Evolutionary conservation across 345 rosid species (phyloP), one percentile per base, ranked within the genome.

Genomic region (Citrus reticulata): DNA sequence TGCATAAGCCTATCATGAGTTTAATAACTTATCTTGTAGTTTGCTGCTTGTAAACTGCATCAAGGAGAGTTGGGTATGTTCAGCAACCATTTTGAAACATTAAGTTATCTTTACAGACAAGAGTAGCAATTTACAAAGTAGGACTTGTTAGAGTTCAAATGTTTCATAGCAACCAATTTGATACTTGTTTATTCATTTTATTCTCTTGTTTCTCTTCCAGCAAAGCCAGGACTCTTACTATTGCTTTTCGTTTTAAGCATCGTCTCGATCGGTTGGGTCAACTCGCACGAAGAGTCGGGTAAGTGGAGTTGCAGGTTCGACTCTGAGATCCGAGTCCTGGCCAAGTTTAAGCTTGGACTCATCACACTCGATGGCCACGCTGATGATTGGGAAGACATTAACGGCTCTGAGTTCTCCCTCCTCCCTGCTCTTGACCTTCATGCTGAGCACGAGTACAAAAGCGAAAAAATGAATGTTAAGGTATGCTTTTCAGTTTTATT

Each of bases 371-470:
- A 96, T 64, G 99, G 98, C 29, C 94, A 69, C 72, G 88, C 91
- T 83, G 94, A 94, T 60, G 99, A 96, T 67, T 96, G 99, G 99
- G 84, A 79, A 57, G 89, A 83, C 81, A 84, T 96, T 81, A 94
- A 90, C 1, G 97, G 93, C 77, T 90, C 85, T 32, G 95, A 94
- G 80, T 91, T 89, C 84, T 79, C 98, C 25, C 97, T 96, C 49
- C 90, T 84, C 6, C 98, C 97, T 34, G 99, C 99, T 24, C 94
- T 94, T 58, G 98, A 96, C 83, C 99, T 97, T 0, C 89, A 94
- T 46, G 90, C 77, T 5, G 99, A 94, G 75, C 90, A 91, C 70
- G 94, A 89, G 77, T 96, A 93, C 35, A 79, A 70, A 76, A 91
- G 84, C 55, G 98, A 98, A 35, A 82, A 90, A 83, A 87, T 96